A percentile compares a stretch with the other conserved stretches of the same genome.
Conservation (phyloP, 1,139 yeast genomes). For the Hansenula sp. region DNA sequence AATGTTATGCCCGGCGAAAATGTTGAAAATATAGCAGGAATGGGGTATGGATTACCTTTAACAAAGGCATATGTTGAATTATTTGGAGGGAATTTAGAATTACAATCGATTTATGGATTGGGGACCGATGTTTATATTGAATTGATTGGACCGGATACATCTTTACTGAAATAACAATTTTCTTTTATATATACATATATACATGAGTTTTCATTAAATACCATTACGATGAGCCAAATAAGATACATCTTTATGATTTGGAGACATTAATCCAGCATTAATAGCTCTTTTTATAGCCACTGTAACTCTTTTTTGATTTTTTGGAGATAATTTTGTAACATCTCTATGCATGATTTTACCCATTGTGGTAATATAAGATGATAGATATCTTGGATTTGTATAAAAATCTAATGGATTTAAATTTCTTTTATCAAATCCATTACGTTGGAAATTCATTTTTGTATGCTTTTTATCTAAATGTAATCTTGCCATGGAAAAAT, state of each 20-base stretch:
- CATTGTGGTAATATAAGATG: conserved; percentile 53
- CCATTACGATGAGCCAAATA: conserved; percentile 1
- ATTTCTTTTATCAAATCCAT: conserved; percentile 49
- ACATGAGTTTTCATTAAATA: conserved; percentile 5
- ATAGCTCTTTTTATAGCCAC: conserved; percentile 70
- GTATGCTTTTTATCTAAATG: conserved; percentile 27
- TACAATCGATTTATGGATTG: conserved; percentile 81
- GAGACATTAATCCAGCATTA: conserved; percentile 61
- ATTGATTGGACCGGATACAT: conserved; percentile 37
- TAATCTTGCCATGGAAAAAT: conserved; percentile 59
- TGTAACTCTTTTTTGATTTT: conserved; percentile 60
- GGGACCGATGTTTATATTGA: conserved; percentile 76
- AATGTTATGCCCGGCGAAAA: conserved; percentile 74
- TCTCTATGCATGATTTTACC: conserved; percentile 68
- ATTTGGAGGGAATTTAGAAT: conserved; percentile 71
- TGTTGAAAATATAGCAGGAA: conserved; percentile 81
- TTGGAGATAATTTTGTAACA: conserved; percentile 59
- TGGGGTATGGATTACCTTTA: conserved; percentile 93
- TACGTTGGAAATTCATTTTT: conserved; percentile 8
- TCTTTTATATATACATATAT: too few species aligned
- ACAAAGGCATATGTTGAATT: conserved; percentile 70
- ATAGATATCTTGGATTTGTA: conserved; percentile 60
- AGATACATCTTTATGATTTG: conserved; percentile 53
- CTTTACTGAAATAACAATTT: too few species aligned
- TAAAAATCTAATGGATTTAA: conserved; percentile 64